phyloP scores from a whole-genome alignment of 1,284 basidiomycete species.

The Trichosporon ovoides region DNA sequence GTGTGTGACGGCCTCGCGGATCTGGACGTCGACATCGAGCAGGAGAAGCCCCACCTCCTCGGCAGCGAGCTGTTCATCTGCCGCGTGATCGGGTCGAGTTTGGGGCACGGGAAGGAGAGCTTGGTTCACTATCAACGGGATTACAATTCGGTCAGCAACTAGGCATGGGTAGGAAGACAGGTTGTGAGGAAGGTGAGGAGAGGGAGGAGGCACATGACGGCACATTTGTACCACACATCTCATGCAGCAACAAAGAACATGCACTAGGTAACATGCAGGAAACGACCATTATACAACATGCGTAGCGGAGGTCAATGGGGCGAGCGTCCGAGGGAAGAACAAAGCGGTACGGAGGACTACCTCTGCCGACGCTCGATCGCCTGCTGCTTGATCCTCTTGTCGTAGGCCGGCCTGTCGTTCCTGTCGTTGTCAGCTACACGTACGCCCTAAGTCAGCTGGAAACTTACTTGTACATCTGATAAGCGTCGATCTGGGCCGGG shows the following conservation, averaged over 20 bases:
- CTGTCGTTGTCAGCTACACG: conserved; percentile 50
- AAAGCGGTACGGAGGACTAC: conserved; percentile 44
- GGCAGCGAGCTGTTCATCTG: conserved; percentile 47
- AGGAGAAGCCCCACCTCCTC: conserved; percentile 2
- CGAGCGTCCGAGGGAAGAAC: no score
- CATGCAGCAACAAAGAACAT: background rate
- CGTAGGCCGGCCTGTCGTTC: conserved; percentile 83
- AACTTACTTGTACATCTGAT: conserved; percentile 91
- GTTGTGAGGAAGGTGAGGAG: no score
- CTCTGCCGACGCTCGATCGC: conserved; percentile 70
- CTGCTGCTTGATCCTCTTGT: conserved; percentile 74
- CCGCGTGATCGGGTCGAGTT: conserved; percentile 28
- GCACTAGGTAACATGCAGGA: conserved; percentile 1
- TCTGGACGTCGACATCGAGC: background rate
- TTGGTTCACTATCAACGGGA: conserved; percentile 36
- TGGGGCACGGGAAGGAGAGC: conserved; percentile 19
- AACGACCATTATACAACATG: conserved; percentile 4
- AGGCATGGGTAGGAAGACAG: background rate
- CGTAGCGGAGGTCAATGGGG: background rate
- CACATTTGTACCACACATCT: no score
- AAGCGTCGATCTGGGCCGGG: conserved; percentile 94
- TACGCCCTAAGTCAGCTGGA: background rate
- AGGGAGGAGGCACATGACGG: no score
- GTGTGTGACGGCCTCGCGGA: conserved; percentile 9
- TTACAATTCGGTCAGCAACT: conserved; percentile 20